phyloP scores from a whole-genome alignment of 768 basidiomycete species.

The Cantharellus anzutake region DNA sequence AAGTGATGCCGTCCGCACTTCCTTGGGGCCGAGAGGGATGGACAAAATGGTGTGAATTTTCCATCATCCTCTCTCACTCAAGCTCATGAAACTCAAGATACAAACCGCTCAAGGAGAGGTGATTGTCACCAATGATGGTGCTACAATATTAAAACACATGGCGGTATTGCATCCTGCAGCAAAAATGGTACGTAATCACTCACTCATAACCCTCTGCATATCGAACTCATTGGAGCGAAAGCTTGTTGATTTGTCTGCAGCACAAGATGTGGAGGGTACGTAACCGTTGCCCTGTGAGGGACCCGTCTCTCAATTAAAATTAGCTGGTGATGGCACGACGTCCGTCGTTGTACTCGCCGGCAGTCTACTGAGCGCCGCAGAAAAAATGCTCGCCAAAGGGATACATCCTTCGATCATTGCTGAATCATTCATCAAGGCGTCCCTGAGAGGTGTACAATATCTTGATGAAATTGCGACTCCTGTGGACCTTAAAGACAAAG shows the following conservation, averaged over 20 bases:
- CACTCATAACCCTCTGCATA: neutral
- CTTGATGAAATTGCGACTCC: constrained; percentile 83
- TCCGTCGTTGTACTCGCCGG: constrained; percentile 95
- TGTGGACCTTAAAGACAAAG: constrained; percentile 75
- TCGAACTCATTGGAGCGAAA: constrained; percentile 16
- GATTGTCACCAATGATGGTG: constrained; percentile 96
- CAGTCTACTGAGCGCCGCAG: constrained; percentile 79
- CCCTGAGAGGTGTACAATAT: constrained; percentile 83
- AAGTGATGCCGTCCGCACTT: constrained; percentile 92
- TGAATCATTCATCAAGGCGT: constrained; percentile 86
- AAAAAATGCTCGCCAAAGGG: constrained; percentile 82
- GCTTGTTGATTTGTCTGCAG: constrained; percentile 94
- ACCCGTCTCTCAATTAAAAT: too few relatives aligned
- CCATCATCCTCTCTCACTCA: neutral
- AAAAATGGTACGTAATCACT: constrained; percentile 55
- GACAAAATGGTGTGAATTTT: constrained; percentile 80
- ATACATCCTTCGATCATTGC: constrained; percentile 97
- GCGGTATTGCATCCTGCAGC: constrained; percentile 96
- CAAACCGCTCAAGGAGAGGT: constrained; percentile 94
- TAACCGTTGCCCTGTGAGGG: too few relatives aligned
- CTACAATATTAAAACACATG: constrained; percentile 89
- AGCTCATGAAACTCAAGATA: constrained; percentile 33
- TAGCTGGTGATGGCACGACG: constrained; percentile 86
- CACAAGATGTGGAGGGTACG: constrained; percentile 79
- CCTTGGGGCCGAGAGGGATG: constrained; percentile 93